phyloP scores from a whole-genome alignment of 116 monocot species.

The Zostera marina region DNA sequence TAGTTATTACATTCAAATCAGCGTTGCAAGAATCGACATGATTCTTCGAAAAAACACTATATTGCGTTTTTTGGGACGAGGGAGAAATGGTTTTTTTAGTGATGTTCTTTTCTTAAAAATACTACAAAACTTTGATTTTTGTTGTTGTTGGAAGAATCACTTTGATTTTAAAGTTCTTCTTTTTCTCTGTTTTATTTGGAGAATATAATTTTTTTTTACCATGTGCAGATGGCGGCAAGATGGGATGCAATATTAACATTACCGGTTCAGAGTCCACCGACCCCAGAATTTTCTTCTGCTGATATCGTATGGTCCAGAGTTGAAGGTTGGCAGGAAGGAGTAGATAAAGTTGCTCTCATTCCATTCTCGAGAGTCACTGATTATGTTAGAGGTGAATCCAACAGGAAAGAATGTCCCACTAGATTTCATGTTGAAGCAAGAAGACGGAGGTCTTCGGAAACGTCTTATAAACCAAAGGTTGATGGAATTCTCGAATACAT shows the following conservation, averaged over 20 bases:
- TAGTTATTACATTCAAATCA: no score
- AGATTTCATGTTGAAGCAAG: constrained; percentile 95
- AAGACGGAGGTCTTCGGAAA: constrained; percentile 50
- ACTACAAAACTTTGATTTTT: no score
- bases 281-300: constrained; percentile 63
- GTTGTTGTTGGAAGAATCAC: no score
- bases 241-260: constrained; percentile 95
- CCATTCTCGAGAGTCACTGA: constrained; percentile 81
- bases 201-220: background rate
- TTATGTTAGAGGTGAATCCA: constrained; percentile 91
- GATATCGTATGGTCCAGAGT: constrained; percentile 90
- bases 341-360: constrained; percentile 88
- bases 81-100: no score
- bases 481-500: constrained; percentile 99
- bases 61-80: no score
- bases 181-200: constrained; percentile 17
- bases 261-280: constrained; percentile 74
- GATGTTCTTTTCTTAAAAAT: no score
- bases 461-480: constrained; percentile 73
- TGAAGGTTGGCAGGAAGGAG: constrained; percentile 76
- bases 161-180: constrained; percentile 5
- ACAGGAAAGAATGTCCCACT: constrained; percentile 83
- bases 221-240: constrained; percentile 80
- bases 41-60: no score
- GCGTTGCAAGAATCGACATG: no score